Evolutionary conservation across 768 basidiomycete species (phyloP), one percentile per base, ranked within the genome.

Genomic region (Tylopilus intermedius): DNA sequence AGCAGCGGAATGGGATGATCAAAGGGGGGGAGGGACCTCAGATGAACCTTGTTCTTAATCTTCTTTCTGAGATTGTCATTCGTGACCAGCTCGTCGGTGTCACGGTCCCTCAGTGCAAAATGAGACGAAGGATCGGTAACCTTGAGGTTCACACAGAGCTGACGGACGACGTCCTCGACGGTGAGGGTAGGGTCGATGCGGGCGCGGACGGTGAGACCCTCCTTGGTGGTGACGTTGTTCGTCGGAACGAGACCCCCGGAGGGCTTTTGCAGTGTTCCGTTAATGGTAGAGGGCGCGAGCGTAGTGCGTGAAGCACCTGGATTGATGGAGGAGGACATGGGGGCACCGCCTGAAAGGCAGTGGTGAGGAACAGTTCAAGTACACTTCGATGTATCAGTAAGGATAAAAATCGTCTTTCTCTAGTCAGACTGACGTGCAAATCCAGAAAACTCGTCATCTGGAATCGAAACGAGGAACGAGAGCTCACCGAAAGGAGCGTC

Each of bases 11-110:
- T 24, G 35, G 8, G 6, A 47, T 1, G 24, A 42, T 40, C 22
- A 27, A 11, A 39, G 18, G 38, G 27, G 10, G 52, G 30, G 32
- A 70, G 80, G 59, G 64, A 92, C 90, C 84, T 91, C 50, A 94
- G 74, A 62, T 87, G 83, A 45, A 77, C 80, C 67, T 88, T 92
- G 38, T 77, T 76, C 70, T 80, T 86, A 58, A 94, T 89, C 73
- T 87, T 88, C 71, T 80, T 83, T 64, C 83, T 78, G 62, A 96
- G 66, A 64, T 94, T 94, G 58, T 92, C 90, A 61, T 88, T 87
- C 26, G 90, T 94, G 15, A 96, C 85, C 44, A 94, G 70, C 58
- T 89, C 89, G 54, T 88, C 88, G 14, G 77, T 80, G 59, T 90
- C 88, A 24, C 69, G 69, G 65, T 94, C 90, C 60, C 92, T 78